Evolutionary conservation across 1,139 yeast genomes (phyloP).

Genomic region (Arxiozyma bovina): DNA sequence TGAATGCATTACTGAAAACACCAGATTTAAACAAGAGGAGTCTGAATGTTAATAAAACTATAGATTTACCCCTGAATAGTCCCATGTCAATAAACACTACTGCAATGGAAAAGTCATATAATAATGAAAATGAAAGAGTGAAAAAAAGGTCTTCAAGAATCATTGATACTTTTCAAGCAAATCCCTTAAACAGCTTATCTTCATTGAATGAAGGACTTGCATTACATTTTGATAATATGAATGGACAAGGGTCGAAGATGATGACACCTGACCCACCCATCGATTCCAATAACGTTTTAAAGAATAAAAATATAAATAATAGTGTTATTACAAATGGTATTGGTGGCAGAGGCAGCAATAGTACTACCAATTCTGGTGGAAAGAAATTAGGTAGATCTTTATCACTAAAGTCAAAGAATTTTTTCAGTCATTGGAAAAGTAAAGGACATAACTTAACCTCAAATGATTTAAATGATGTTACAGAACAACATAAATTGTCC

Average conservation of each 20-base stretch:
- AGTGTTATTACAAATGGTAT: neutral
- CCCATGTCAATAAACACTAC: slow-evolving; percentile 5
- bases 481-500: neutral
- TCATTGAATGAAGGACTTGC: slow-evolving; percentile 1
- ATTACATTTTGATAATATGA: neutral
- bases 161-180: neutral
- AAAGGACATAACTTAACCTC: slow-evolving; percentile 4
- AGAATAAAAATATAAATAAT: neutral
- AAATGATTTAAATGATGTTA: neutral
- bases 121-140: neutral
- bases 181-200: neutral
- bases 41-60: neutral
- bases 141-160: neutral
- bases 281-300: neutral
- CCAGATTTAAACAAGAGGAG: slow-evolving; percentile 3
- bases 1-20: neutral
- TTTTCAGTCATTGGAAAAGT: slow-evolving; percentile 18
- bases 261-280: neutral
- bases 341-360: neutral
- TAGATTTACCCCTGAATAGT: slow-evolving; percentile 8
- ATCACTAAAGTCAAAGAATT: slow-evolving; percentile 21
- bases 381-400: slow-evolving; percentile 21
- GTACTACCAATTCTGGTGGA: neutral
- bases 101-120: neutral
- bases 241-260: neutral